Conservation (phyloP, 2,329 filamentous ascomycete genomes). For the Pseudogymnoascus pannorum region DNA sequence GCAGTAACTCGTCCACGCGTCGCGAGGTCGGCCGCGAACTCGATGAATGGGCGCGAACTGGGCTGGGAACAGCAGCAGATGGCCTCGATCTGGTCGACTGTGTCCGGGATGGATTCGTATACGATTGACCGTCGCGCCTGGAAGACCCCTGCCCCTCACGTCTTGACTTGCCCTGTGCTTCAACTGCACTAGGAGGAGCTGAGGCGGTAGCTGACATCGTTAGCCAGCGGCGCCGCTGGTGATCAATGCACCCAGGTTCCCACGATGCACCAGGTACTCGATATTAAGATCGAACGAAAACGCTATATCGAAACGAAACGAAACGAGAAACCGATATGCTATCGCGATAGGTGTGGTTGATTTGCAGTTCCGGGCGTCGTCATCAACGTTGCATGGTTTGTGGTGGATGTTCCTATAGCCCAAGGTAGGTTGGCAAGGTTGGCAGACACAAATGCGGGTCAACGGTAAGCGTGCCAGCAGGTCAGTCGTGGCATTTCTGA, state of each 20-base stretch:
- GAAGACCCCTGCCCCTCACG: conserved; percentile 13
- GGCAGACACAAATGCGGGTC: conserved; percentile 10
- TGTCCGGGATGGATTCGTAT: conserved; percentile 23
- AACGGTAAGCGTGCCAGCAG: conserved; percentile 1
- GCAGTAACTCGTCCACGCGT: conserved; percentile 37
- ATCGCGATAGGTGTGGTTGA: conserved; percentile 1
- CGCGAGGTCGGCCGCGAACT: conserved; percentile 33
- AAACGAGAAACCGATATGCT: neutral
- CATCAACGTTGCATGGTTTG: conserved; percentile 8
- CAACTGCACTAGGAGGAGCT: conserved; percentile 18
- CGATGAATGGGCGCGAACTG: conserved; percentile 21
- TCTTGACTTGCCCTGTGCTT: conserved; percentile 21
- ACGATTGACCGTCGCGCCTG: conserved; percentile 18
- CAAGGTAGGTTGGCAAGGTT: conserved; percentile 8
- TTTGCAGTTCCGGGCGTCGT: conserved; percentile 1
- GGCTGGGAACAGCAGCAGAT: conserved; percentile 16
- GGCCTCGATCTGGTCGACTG: conserved; percentile 24
- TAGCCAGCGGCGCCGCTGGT: neutral
- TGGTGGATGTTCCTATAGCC: neutral
- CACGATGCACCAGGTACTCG: neutral
- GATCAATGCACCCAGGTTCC: conserved; percentile 7
- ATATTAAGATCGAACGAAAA: neutral
- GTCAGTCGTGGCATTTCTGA: neutral
- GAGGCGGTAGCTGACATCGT: conserved; percentile 16
- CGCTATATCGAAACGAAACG: too few relatives aligned